Evolutionary conservation across 306 rosid genomes (phyloP), one percentile per base, ranked within the genome.

Genomic region (Vigna nakashimae): DNA sequence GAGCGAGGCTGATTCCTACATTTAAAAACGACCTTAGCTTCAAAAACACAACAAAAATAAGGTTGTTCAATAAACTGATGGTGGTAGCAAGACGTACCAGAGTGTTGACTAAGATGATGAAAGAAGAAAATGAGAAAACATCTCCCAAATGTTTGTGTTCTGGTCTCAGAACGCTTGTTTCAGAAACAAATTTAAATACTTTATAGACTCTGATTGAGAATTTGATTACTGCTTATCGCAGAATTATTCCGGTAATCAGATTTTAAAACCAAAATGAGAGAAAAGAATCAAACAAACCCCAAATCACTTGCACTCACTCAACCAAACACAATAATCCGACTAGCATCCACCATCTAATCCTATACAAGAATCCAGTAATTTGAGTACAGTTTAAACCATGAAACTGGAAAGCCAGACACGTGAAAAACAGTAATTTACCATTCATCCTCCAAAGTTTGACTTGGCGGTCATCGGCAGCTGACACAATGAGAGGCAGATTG

Each of bases 361-460:
- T 51, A 59, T 18, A 58, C 1, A 17, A 58, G 59, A 60, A 67
- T 60, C 56, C 58, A 65, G 15, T 17, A 43, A 70, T 48, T 17
- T 24, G 46, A 20, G 48, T 38, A 75, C 40, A 2, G n/a, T 28
- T 9, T 13, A 62, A 64, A 26, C 64, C 56, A 18, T 10, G 18
- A 52, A 52, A 76, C 2, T 16, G 42, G 10, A 52, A 76, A 76
- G 32, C 1, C 76, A 58, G 20, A 24, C 32, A 65, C 16, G 6
- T 14, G 1, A 7, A 34, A 62, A 32, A 34, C 5, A 2, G 26
- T 52, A 55, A 46, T 46, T 76, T 78, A 92, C 98, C 98, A 79
- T 92, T 92, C 98, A 94, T 94, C 79, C 98, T 86, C 98, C 98
- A 94, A 58, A 94, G 73, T 79, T 94, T 94, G 36, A 94, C 95